These are phyloP conservation scores for Ogataea degrootiae DNA, from an alignment of 805 yeast genomes.

Conservation along the genomic window DNA sequence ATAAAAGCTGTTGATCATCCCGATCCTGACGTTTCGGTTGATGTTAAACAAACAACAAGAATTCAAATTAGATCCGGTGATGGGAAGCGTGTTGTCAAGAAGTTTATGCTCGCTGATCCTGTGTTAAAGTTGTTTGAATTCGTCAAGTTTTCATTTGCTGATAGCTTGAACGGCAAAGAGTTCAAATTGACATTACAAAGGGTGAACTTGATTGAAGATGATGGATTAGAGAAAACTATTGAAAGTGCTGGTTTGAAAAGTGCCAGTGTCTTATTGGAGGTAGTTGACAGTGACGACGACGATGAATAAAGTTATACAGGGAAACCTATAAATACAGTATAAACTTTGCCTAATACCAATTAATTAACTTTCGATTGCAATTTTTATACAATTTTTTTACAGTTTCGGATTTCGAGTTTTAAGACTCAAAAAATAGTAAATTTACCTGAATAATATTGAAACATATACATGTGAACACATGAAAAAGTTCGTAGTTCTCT, in stretches of 20 bases:
- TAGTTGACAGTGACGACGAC: slow-evolving; percentile 27
- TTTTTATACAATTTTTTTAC: no score
- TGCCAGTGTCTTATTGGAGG: slow-evolving; percentile 72
- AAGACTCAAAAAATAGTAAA: no score
- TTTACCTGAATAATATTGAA: no score
- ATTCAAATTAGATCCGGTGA: slow-evolving; percentile 85
- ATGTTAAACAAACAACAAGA: slow-evolving; percentile 57
- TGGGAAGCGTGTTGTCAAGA: slow-evolving; percentile 76
- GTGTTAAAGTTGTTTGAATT: slow-evolving; percentile 60
- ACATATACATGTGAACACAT: no score
- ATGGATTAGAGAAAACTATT: slow-evolving; percentile 50
- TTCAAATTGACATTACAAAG: slow-evolving; percentile 60
- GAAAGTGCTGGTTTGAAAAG: slow-evolving; percentile 76
- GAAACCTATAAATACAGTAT: no score
- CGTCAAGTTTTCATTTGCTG: slow-evolving; percentile 55
- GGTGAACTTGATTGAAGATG: slow-evolving; percentile 47
- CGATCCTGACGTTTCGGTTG: slow-evolving; percentile 54
- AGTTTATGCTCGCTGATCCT: slow-evolving; percentile 55
- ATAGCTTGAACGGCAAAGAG: slow-evolving; percentile 34
- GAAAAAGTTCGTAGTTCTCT: no score
- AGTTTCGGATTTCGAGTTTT: no score
- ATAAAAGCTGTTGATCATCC: slow-evolving; percentile 35
- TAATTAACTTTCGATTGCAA: no score
- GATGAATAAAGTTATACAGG: neutral
- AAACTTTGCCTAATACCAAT: no score